Base-by-base conservation (phyloP, 2,329 filamentous ascomycete species). In the Thielaviopsis musarum region DNA sequence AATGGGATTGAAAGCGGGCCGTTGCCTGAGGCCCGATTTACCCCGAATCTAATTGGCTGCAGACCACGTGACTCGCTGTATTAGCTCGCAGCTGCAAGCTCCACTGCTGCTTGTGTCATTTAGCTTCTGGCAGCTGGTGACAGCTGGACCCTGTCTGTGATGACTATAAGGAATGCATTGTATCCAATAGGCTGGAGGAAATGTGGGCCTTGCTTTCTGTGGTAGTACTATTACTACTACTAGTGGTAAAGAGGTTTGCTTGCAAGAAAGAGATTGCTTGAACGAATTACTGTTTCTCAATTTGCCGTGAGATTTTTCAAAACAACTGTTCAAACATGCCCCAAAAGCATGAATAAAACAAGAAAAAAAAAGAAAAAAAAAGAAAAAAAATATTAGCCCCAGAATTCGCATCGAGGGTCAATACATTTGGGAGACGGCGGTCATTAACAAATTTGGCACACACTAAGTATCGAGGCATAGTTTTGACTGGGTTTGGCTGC, bases 41-140 rank as follows among this genome's bases (percentile, higher is more conserved):
- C 57, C 63, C 63, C 63, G 61, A 63, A 58, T 45, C 63, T 64
- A 57, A 64, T 64, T 64, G 63, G 63, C 51, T 56, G 30, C 24
- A 54, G 21, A 55, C 61, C 63, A 64, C 62, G 63, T 64, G 63
- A 58, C 48, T 19, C 51, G 24, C 48, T 53, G 12, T 53, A 15
- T 53, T 53, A 24, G 51, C 26, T 53, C 19, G n/a, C 13, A 17
- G 17, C 21, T 56, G n/a, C 45, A 19, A 60, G 38, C 49, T 54
- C 48, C 56, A 21, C 38, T 38, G 52, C 13, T n/a, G 38, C 10
- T n/a, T 17, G 38, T 12, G 34, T 12, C 15, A 41, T 22, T 15
- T 57, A 61, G 24, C 30, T 45, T 49, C 9, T 28, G 49, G 1
- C 57, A 54, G 59, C 53, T 59, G 61, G 1, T 13, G 7, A 2